phyloP scores from a whole-genome alignment of 441 rosid species.

The Bruguiera hainesii region DNA sequence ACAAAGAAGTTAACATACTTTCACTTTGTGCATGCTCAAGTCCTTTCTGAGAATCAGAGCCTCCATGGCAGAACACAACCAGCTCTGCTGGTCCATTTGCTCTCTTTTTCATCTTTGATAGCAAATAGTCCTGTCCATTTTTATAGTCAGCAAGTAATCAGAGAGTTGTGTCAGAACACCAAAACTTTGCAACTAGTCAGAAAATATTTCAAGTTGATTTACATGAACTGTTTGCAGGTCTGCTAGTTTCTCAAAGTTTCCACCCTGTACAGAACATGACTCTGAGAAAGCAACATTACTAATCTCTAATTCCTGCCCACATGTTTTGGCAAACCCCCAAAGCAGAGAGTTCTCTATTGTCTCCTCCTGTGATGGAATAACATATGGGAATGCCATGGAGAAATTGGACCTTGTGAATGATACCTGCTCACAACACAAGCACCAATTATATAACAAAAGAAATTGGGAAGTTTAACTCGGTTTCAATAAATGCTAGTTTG shows the following conservation, averaged over 20 bases:
- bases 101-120: conserved; percentile 58
- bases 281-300: conserved; percentile 65
- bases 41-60: conserved; percentile 35
- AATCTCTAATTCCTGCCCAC: conserved; percentile 44
- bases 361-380: conserved; percentile 62
- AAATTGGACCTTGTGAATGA: conserved; percentile 63
- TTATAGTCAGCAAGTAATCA: conserved; percentile 2
- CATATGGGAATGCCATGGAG: conserved; percentile 92
- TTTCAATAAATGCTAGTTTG: background rate
- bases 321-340: conserved; percentile 63
- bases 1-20: conserved; percentile 42
- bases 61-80: conserved; percentile 65
- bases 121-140: conserved; percentile 55
- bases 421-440: conserved; percentile 38
- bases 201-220: conserved; percentile 22
- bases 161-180: background rate
- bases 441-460: conserved; percentile 2
- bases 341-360: conserved; percentile 64
- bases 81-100: conserved; percentile 60
- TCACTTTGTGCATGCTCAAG: conserved; percentile 45
- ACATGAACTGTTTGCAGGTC: conserved; percentile 62
- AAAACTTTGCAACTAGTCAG: background rate
- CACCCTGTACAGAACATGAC: conserved; percentile 61
- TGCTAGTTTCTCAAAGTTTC: conserved; percentile 53
- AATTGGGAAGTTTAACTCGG: background rate